Base-by-base conservation (phyloP, 805 yeast species). In the Allodekkera sacchari region DNA sequence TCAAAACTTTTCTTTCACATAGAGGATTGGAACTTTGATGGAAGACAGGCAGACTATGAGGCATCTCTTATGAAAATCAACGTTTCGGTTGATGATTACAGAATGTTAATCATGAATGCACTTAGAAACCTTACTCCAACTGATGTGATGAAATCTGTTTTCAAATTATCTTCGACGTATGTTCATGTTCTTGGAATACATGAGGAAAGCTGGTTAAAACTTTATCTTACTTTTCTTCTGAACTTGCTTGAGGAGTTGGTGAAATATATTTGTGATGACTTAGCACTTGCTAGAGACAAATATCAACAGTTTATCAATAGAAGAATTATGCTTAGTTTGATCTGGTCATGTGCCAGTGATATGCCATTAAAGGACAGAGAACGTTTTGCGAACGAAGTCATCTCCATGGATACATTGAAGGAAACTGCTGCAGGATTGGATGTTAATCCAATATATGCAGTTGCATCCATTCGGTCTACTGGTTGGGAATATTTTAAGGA, bases 331-430 rank as follows among this genome's bases (percentile, higher is more conserved):
- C 41, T 65, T 8, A 50, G 77, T 0, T 25, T 73, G 11, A 49
- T 68, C 0, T 82, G 92, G 92, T 61, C 84, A 0, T 70, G 75
- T 44, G 62, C 74, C 0, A 89, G 89, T 1, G 83, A 76, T 41
- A 52, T 69, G 22, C 28, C 59, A 0, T 26, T 52, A 2, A 43
- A 39, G 0, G 71, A 64, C 2, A 60, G 77, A 26, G 52, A 49
- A 7, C 17, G 19, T 3, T 66, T 74, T 43, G 55, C 64, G 5
- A 28, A 36, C 3, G 41, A 42, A 13, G 25, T 72, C 7, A 15
- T 46, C n/a, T n/a, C n/a, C n/a, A n/a, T n/a, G n/a, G n/a, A n/a
- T n/a, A n/a, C n/a, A n/a, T n/a, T n/a, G n/a, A n/a, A n/a, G n/a
- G n/a, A n/a, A n/a, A n/a, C n/a, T n/a, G n/a, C n/a, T n/a, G n/a